Evolutionary conservation across 768 basidiomycete species (phyloP), one percentile per base, ranked within the genome.

Genomic region (Podaxis mareebaensis): DNA sequence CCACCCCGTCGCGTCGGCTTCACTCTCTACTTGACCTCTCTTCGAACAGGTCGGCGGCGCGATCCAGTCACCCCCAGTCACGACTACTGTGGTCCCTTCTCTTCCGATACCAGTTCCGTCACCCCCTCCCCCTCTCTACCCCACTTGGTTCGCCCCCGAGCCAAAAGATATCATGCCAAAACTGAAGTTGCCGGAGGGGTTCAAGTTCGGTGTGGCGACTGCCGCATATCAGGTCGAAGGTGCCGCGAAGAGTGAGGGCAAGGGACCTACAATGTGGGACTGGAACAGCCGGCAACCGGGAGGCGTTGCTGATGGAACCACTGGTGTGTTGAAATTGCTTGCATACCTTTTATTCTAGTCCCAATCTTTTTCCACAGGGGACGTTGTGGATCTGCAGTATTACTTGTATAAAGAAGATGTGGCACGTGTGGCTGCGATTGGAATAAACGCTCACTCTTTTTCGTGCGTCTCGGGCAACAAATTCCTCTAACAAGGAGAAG

Each of bases 221-320:
- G 81, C 82, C 24, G 79, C 83, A 7, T 83, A 81, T 66, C 83
- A 84, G 65, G 82, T 83, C 28, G 83, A 84, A 73, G 83, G 83
- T 6, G 82, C 82, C 6, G 78, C 73, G 15, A 80, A 82, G 68
- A 76, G 76, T 64, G 83, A 82, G 60, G 82, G 81, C 0, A 81
- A 82, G 61, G 81, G 81, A 7, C 81, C 81, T 1, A 76, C 75
- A 1, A 74, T 79, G 65, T 82, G 82, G 82, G 82, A 83, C 64
- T 81, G 80, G 81, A 81, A 80, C 53, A 77, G 76, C 60, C 74
- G 78, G 13, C 80, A 81, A 63, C 78, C 78, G 17, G 74, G 72
- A 8, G 77, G 73, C 26, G 76, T 80, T 6, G 64, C 69, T 11
- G 82, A 83, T 61, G 78, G 79, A 57, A 78, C 81, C 0, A 83